phyloP scores from a whole-genome alignment of 257 asterid species.

The Fraxinus anomala region DNA sequence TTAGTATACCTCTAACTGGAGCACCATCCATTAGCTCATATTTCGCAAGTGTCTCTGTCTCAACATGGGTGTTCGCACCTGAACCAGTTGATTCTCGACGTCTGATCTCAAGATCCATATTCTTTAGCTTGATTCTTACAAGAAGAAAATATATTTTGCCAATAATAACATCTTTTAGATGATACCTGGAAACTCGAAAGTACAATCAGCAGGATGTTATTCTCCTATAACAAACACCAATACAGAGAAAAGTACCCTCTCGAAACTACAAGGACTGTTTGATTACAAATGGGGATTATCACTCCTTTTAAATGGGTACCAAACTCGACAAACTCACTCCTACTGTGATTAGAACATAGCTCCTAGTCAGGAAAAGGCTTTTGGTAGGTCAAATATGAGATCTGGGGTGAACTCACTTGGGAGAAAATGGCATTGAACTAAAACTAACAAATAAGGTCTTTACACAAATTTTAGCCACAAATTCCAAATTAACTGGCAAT shows the following conservation, averaged over 20 bases:
- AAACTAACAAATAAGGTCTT: not conserved
- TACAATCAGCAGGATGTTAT: conserved; percentile 28
- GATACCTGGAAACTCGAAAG: conserved; percentile 65
- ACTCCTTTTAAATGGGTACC: not conserved
- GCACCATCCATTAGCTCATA: conserved; percentile 99
- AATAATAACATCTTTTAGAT: conserved; percentile 89
- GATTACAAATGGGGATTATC: not conserved
- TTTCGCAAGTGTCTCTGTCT: conserved; percentile 98
- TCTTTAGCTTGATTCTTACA: conserved; percentile 92
- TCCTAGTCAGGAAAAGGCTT: not conserved
- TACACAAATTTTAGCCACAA: not conserved
- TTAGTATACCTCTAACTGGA: conserved; percentile 84
- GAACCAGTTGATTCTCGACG: conserved; percentile 98
- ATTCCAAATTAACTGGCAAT: conserved; percentile 13
- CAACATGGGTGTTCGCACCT: conserved; percentile 94
- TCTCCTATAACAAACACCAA: conserved; percentile 2
- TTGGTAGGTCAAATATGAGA: not conserved
- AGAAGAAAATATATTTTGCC: conserved; percentile 97
- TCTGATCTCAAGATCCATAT: conserved; percentile 97
- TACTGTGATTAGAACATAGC: not conserved
- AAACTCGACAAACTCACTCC: not conserved
- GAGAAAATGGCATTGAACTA: not conserved
- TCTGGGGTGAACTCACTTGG: not conserved
- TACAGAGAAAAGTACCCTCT: not conserved
- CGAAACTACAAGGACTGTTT: conserved; percentile 2